These are phyloP conservation scores for Garcia nutans DNA, from an alignment of 345 rosid species.

Conservation along the genomic window DNA sequence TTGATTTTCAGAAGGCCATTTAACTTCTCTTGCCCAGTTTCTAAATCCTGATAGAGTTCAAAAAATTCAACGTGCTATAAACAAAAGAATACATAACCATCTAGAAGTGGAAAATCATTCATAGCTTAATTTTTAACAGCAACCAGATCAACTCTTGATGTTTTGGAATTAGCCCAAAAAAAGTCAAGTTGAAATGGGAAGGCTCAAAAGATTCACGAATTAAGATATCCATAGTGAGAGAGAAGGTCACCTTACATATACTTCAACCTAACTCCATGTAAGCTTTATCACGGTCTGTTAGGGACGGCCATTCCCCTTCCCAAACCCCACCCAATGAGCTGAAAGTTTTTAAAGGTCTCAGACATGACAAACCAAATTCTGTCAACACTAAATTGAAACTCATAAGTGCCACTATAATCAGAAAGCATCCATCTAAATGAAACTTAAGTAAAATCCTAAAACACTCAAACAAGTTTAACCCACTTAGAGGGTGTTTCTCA, in stretches of 20 bases:
- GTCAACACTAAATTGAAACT: neutral
- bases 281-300: too few relatives aligned
- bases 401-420: neutral
- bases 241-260: too few relatives aligned
- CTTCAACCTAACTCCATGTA: neutral
- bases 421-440: neutral
- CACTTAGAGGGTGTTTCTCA: too few relatives aligned
- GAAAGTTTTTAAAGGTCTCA: neutral
- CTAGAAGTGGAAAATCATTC: neutral
- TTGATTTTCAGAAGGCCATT: too few relatives aligned
- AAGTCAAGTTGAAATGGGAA: neutral
- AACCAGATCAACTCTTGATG: neutral
- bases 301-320: too few relatives aligned
- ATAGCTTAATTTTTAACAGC: neutral
- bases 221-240: too few relatives aligned
- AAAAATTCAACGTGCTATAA: too few relatives aligned
- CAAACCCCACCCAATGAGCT: neutral
- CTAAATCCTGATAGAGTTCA: too few relatives aligned
- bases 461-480: neutral
- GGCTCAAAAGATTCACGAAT: neutral
- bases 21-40: too few relatives aligned
- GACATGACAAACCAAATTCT: neutral
- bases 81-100: neutral
- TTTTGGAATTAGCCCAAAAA: neutral
- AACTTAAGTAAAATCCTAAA: neutral